Evolutionary conservation across 441 rosid species (phyloP), one percentile per base, ranked within the genome.

Genomic region (Corymbia citriodora): DNA sequence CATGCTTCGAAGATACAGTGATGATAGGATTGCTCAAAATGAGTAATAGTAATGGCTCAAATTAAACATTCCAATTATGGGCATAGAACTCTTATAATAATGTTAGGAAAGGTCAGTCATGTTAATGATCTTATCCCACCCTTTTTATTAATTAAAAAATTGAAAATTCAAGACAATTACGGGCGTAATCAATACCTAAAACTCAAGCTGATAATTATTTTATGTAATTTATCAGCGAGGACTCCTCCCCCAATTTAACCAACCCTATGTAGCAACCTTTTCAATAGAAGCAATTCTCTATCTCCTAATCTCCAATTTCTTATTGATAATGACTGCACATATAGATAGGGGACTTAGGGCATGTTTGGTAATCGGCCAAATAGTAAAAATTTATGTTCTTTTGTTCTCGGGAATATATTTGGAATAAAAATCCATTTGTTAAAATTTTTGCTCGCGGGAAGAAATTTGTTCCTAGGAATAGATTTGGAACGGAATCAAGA

Each of bases 41-140:
- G 14, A 72, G 9, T 10, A 40, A 36, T 36, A 10, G 1, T 19
- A 72, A 36, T 19, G 27, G 9, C 13, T 72, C 16, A 10, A 36
- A 0, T 0, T 7, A 16, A 40, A 40, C 25, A 21, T 40, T 19
- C 11, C 16, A 1, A 19, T 21, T 0, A 7, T 14, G 3, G 11
- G 16, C 11, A 40, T 11, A 29, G 0, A 21, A 74, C 16, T 40
- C 16, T 40, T 21, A 21, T 3, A 29, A 5, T 19, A 19, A 2
- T 7, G 27, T 5, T 36, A 10, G 29, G 50, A 36, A 49, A 40
- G 40, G 29, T 74, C 13, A 13, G 29, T 40, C 7, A 50, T 5
- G 48, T 40, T 19, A 36, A 74, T 36, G 9, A 0, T 0, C 9
- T 11, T 27, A 7, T 72, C 14, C 27, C 49, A 40, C 7, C 25